Conservation (phyloP, 306 rosid species). For the Trifolium pratense region DNA sequence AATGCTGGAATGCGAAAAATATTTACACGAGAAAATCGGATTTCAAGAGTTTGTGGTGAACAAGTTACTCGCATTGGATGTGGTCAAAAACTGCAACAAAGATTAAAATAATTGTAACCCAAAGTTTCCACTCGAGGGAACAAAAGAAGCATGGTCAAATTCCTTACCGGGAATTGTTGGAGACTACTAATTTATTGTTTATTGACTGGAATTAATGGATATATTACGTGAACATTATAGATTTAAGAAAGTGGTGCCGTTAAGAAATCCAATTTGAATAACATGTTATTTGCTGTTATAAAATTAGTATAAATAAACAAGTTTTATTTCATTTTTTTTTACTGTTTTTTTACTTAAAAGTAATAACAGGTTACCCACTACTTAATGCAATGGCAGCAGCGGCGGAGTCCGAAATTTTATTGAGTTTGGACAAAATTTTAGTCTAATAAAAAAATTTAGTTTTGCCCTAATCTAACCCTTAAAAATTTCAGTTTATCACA, state of each 20-base stretch:
- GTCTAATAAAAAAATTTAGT: no score
- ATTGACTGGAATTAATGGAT: slow-evolving; percentile 34
- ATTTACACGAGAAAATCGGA: no score
- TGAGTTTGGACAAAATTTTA: no score
- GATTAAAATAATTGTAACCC: background rate
- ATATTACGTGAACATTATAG: slow-evolving; percentile 34
- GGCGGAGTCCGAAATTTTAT: no score
- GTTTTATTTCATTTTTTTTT: no score
- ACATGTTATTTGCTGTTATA: background rate
- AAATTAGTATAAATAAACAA: background rate
- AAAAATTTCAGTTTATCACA: no score
- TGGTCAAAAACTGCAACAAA: background rate
- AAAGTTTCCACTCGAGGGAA: slow-evolving; percentile 33
- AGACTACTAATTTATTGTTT: background rate
- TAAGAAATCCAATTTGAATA: slow-evolving; percentile 45
- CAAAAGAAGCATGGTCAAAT: slow-evolving; percentile 44
- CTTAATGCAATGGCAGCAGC: no score
- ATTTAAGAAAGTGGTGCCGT: slow-evolving; percentile 39
- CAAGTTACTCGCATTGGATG: background rate
- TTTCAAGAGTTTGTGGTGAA: background rate
- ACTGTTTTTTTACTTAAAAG: no score
- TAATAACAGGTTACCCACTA: no score
- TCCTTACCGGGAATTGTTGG: slow-evolving; percentile 24
- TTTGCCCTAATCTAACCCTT: no score
- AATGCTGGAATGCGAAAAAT: no score